A percentile compares a stretch with the other conserved stretches of the same genome.
These are phyloP conservation scores for Huntiella savannae DNA, from an alignment of 2,329 filamentous ascomycete species.

Conservation along the genomic window DNA sequence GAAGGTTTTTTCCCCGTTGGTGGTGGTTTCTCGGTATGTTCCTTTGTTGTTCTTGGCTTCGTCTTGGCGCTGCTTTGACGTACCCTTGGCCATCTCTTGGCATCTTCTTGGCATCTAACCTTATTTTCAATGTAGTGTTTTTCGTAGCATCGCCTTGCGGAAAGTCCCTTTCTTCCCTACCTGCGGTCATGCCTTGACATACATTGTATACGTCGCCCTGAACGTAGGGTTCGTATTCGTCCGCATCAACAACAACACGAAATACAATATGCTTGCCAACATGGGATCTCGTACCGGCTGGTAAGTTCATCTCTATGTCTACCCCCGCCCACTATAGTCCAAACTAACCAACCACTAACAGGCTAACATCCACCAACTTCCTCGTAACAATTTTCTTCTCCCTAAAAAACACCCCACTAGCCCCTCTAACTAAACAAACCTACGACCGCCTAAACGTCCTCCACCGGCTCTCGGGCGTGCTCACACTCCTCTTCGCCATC, in stretches of 20 bases:
- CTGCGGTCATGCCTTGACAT: constrained; percentile 17
- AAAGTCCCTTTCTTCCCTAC: constrained; percentile 2
- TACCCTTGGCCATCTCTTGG: no score
- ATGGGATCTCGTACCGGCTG: constrained; percentile 22
- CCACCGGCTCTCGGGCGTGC: constrained; percentile 33
- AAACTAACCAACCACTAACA: constrained; percentile 11
- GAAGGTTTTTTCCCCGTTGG: constrained; percentile 25
- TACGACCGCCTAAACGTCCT: constrained; percentile 40
- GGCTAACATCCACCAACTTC: constrained; percentile 27
- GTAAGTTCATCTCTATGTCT: constrained; percentile 14
- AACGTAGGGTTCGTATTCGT: constrained; percentile 20
- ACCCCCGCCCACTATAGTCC: background rate
- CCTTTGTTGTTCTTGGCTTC: background rate
- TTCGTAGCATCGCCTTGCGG: background rate
- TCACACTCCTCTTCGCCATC: constrained; percentile 26
- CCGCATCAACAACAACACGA: constrained; percentile 17
- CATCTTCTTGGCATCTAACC: background rate
- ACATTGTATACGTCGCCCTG: constrained; percentile 17
- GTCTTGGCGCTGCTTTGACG: no score
- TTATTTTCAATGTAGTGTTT: constrained; percentile 1
- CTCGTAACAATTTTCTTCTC: constrained; percentile 33
- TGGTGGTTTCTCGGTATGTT: constrained; percentile 13
- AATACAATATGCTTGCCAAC: constrained; percentile 17
- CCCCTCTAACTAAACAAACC: constrained; percentile 32
- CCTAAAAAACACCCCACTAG: constrained; percentile 39